These are phyloP conservation scores for Fusarium ramigenum DNA, from an alignment of 2,329 filamentous ascomycete genomes.

Conservation along the genomic window DNA sequence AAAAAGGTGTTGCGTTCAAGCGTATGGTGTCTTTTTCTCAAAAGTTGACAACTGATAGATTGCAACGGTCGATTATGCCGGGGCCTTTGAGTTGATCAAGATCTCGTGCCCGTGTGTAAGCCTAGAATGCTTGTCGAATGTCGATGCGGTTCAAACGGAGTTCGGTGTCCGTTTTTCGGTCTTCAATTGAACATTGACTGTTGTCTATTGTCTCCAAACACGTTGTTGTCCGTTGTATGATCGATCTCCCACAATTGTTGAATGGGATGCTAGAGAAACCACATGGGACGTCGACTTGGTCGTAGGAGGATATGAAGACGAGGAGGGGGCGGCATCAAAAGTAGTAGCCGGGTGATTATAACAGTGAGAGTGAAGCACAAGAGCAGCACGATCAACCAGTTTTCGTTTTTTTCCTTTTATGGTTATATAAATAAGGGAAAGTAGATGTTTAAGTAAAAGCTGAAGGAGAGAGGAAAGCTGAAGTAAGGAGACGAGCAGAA, in stretches of 20 bases:
- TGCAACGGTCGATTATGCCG: slow-evolving; percentile 7
- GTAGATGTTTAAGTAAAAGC: not conserved
- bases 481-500: slow-evolving; percentile 10
- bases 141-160: slow-evolving; percentile 12
- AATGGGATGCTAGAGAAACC: slow-evolving; percentile 11
- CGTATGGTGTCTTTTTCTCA: not conserved
- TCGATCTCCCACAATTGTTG: slow-evolving; percentile 1
- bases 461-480: slow-evolving; percentile 3
- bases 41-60: slow-evolving; percentile 18
- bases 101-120: slow-evolving; percentile 37
- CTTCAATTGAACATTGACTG: slow-evolving; percentile 4
- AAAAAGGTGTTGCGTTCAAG: slow-evolving; percentile 11
- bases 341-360: slow-evolving; percentile 11
- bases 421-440: slow-evolving; percentile 5
- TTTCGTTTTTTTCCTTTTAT: not conserved
- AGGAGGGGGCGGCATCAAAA: slow-evolving; percentile 37
- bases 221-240: slow-evolving; percentile 5
- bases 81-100: slow-evolving; percentile 18
- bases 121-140: slow-evolving; percentile 13
- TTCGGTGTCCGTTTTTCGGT: slow-evolving; percentile 18
- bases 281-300: slow-evolving; percentile 28
- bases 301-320: slow-evolving; percentile 22
- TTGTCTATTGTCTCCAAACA: not conserved
- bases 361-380: slow-evolving; percentile 19
- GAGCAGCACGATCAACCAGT: slow-evolving; percentile 4